A percentile compares a stretch with the other conserved stretches of the same genome.
Evolutionary conservation across 2,329 filamentous ascomycete species (phyloP).

Genomic region (Lizonia empirigonia): DNA sequence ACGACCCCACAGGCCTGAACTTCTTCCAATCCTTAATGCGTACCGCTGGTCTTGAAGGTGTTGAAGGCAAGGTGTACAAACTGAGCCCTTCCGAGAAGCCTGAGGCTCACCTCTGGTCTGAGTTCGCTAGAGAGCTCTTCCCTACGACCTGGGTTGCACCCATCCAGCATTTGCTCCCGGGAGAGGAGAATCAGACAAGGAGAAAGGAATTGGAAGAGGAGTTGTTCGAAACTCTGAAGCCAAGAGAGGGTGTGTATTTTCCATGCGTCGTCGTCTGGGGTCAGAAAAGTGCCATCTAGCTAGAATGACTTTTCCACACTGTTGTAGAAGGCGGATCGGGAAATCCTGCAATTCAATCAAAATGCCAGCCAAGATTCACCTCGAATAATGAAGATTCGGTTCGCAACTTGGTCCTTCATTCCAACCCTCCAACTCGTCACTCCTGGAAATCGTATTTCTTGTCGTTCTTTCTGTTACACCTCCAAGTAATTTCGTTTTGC

Average conservation of each 20-base stretch:
- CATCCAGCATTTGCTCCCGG: neutral
- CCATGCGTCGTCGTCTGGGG: neutral
- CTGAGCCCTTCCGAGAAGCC: neutral
- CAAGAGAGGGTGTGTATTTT: neutral
- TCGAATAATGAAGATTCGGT: too few relatives aligned
- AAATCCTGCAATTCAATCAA: too few relatives aligned
- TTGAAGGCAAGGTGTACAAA: neutral
- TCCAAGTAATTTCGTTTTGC: too few relatives aligned
- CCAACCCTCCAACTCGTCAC: too few relatives aligned
- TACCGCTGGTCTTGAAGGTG: neutral
- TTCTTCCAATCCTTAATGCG: neutral
- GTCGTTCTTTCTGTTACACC: too few relatives aligned
- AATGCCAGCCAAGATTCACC: too few relatives aligned
- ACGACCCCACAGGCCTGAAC: neutral
- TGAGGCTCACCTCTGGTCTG: neutral
- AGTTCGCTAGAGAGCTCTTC: neutral
- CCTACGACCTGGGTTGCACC: neutral
- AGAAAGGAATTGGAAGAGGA: neutral
- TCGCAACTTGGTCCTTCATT: too few relatives aligned
- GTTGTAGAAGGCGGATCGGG: too few relatives aligned
- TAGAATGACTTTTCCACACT: too few relatives aligned
- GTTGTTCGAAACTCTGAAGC: neutral
- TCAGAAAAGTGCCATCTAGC: neutral
- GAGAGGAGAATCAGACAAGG: neutral
- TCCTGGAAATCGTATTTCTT: too few relatives aligned